phyloP scores from a whole-genome alignment of 192 early-diverging fungal genomes.

The Backusella liffmaniae region DNA sequence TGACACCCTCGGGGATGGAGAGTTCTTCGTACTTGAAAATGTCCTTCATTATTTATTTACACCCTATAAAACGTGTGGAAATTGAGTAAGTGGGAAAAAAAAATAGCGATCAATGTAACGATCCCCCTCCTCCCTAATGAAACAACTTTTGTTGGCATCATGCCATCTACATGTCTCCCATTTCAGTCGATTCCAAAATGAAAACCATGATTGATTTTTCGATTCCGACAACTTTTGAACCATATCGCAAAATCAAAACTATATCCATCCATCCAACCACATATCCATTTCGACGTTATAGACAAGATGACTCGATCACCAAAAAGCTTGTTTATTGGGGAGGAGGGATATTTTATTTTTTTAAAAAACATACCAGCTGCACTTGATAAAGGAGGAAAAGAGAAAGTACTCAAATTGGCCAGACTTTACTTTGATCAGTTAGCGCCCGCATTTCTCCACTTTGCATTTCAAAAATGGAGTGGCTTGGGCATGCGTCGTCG shows the following conservation, averaged over 20 bases:
- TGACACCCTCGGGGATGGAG: conserved; percentile 84
- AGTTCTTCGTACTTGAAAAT: conserved; percentile 88
- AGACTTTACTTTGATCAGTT: background rate
- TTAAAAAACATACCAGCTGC: conserved; percentile 11
- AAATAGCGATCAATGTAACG: background rate
- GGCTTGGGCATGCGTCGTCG: background rate
- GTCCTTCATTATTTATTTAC: conserved; percentile 66
- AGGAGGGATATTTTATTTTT: background rate
- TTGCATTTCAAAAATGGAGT: background rate
- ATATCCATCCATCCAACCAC: background rate
- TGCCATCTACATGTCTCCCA: too few species aligned
- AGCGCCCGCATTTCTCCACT: background rate
- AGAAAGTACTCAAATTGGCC: background rate
- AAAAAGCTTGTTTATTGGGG: too few species aligned
- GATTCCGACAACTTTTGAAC: background rate
- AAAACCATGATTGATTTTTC: background rate
- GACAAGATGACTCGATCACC: background rate
- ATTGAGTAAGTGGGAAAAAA: background rate
- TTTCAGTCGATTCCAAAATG: background rate
- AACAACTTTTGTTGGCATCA: background rate
- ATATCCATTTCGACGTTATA: conserved; percentile 11
- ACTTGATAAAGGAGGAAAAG: conserved; percentile 20
- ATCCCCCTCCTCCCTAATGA: background rate
- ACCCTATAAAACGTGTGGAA: background rate
- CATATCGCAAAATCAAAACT: background rate